Conservation (phyloP, 306 rosid genomes). For the Casuarina cunninghamiana region DNA sequence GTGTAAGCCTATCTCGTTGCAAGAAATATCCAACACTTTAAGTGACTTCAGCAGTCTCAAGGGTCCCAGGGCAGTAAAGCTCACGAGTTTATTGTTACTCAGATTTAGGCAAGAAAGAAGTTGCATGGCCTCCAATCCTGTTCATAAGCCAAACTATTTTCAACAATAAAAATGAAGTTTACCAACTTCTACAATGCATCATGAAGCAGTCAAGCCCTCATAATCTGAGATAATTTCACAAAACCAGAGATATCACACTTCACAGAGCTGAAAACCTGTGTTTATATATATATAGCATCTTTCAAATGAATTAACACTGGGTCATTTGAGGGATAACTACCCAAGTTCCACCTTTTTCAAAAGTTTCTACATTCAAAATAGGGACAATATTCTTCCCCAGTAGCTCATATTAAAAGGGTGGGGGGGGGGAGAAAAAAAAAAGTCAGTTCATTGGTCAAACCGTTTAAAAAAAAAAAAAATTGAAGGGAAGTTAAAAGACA, state of each 20-base stretch:
- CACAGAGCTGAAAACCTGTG: not conserved
- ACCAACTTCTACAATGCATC: conserved; percentile 8
- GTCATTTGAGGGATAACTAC: not conserved
- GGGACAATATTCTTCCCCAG: not conserved
- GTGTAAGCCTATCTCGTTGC: conserved; percentile 73
- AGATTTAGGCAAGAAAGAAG: conserved; percentile 76
- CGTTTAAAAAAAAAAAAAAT: not conserved
- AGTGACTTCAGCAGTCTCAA: conserved; percentile 63
- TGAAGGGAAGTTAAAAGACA: too few relatives aligned
- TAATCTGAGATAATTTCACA: not conserved
- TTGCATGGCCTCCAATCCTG: conserved; percentile 93
- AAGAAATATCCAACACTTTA: conserved; percentile 60
- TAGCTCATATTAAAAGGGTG: not conserved
- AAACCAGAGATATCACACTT: conserved; percentile 1
- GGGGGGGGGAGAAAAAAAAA: not conserved
- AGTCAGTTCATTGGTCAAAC: not conserved
- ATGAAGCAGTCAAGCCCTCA: not conserved
- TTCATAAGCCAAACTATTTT: conserved; percentile 21
- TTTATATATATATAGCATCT: not conserved
- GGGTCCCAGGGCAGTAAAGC: conserved; percentile 72
- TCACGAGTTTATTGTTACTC: conserved; percentile 67
- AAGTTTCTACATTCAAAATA: not conserved
- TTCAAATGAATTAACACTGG: not conserved
- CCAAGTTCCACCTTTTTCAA: not conserved
- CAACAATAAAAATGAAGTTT: not conserved